Conservation (phyloP, 139 green algal genomes). For the Pleodorina starrii region DNA sequence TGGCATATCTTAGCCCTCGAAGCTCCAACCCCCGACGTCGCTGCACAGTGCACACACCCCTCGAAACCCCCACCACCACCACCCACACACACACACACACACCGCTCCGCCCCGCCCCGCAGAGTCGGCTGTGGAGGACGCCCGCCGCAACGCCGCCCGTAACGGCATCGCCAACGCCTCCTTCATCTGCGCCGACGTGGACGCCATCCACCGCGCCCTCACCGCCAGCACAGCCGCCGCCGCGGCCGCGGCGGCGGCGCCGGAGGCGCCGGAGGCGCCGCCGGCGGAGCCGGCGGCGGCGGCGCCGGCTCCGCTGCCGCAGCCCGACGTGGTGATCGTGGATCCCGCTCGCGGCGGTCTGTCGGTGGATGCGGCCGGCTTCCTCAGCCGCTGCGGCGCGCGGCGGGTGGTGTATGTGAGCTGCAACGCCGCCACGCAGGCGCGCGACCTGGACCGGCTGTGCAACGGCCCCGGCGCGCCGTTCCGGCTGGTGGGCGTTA, state of each 20-base stretch:
- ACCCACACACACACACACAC: neutral
- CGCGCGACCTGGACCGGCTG: slow-evolving; percentile 66
- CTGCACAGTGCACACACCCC: neutral
- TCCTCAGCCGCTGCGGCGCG: slow-evolving; percentile 66
- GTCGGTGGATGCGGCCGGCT: slow-evolving; percentile 64
- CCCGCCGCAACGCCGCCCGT: slow-evolving; percentile 75
- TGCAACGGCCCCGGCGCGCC: slow-evolving; percentile 70
- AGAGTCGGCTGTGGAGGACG: slow-evolving; percentile 66
- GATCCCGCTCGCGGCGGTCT: slow-evolving; percentile 90
- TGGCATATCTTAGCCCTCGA: neutral
- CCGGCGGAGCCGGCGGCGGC: neutral
- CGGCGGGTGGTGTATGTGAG: slow-evolving; percentile 91
- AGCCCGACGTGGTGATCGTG: slow-evolving; percentile 70
- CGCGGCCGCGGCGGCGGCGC: too few relatives aligned
- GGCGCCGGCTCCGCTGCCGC: neutral
- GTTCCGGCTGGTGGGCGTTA: slow-evolving; percentile 67
- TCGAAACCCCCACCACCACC: too few relatives aligned
- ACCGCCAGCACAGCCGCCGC: neutral
- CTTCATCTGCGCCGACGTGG: slow-evolving; percentile 69
- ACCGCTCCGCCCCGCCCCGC: too few relatives aligned
- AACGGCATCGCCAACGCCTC: slow-evolving; percentile 86
- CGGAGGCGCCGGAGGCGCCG: neutral
- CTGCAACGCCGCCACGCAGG: slow-evolving; percentile 85
- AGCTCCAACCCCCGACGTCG: neutral
- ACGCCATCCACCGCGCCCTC: neutral